Conservation (phyloP, 495 filamentous ascomycete species). For the Hypoxylon rickii region DNA sequence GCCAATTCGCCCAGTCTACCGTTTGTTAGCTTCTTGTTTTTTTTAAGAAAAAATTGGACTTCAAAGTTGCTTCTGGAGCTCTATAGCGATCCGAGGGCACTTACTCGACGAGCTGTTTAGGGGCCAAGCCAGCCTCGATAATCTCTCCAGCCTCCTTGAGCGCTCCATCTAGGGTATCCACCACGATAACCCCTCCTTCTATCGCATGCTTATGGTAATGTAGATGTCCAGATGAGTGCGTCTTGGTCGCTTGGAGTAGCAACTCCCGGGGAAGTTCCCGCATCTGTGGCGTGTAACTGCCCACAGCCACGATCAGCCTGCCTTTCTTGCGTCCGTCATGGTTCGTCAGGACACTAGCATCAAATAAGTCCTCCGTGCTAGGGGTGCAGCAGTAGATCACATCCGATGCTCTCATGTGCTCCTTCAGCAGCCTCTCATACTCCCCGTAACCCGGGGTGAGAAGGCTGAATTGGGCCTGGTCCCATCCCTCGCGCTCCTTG, state of each 20-base stretch:
- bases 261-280: conserved; percentile 79
- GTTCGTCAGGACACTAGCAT: conserved; percentile 62
- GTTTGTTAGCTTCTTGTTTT: conserved; percentile 24
- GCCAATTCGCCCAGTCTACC: conserved; percentile 71
- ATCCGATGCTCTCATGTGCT: conserved; percentile 69
- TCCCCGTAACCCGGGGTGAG: conserved; percentile 74
- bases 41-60: too few species aligned
- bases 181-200: conserved; percentile 76
- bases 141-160: conserved; percentile 89
- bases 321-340: conserved; percentile 74
- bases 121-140: conserved; percentile 71
- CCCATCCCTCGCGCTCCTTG: conserved; percentile 59
- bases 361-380: conserved; percentile 51
- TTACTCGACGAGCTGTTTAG: conserved; percentile 76
- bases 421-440: conserved; percentile 66
- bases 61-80: too few species aligned
- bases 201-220: conserved; percentile 74
- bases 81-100: conserved; percentile 10
- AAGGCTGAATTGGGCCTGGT: conserved; percentile 67
- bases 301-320: conserved; percentile 78
- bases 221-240: conserved; percentile 48
- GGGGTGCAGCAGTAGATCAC: conserved; percentile 76
- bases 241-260: conserved; percentile 67
- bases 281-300: conserved; percentile 85
- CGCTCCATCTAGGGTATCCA: conserved; percentile 80